These are phyloP conservation scores for Exophiala calicioides DNA, from an alignment of 2,329 filamentous ascomycete genomes.

Conservation along the genomic window DNA sequence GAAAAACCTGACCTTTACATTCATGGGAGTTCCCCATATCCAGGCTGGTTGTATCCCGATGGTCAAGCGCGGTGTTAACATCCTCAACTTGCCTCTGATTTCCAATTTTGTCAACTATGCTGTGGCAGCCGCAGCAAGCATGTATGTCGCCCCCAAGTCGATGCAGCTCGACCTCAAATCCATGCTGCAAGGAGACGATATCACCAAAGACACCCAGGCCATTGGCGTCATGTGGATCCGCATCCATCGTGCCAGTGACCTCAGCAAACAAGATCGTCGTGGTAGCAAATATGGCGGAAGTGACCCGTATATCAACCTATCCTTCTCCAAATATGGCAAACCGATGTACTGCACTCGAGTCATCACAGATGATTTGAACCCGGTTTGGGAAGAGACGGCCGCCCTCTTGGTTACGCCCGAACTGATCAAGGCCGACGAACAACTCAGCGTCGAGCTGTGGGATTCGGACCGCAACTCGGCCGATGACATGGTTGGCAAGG, in stretches of 20 bases:
- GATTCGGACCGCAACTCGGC: slow-evolving; percentile 90
- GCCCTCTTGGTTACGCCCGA: slow-evolving; percentile 85
- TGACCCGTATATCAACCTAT: slow-evolving; percentile 92
- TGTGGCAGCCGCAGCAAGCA: slow-evolving; percentile 78
- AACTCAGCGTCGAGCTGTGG: slow-evolving; percentile 91
- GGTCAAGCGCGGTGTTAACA: slow-evolving; percentile 85
- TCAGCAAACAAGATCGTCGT: slow-evolving; percentile 87
- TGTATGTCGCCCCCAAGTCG: slow-evolving; percentile 93
- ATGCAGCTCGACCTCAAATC: slow-evolving; percentile 89
- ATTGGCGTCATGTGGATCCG: slow-evolving; percentile 89
- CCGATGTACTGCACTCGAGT: slow-evolving; percentile 97
- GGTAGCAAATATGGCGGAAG: slow-evolving; percentile 84
- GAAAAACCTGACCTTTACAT: slow-evolving; percentile 86
- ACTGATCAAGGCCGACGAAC: slow-evolving; percentile 89
- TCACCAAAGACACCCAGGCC: slow-evolving; percentile 81
- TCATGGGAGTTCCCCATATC: slow-evolving; percentile 92
- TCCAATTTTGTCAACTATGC: slow-evolving; percentile 97
- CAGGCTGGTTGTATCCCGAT: slow-evolving; percentile 88
- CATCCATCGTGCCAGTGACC: slow-evolving; percentile 80
- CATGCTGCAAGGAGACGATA: slow-evolving; percentile 86
- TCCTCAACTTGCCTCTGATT: slow-evolving; percentile 87
- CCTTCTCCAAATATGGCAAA: slow-evolving; percentile 95
- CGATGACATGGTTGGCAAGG: slow-evolving; percentile 92
- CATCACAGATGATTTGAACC: slow-evolving; percentile 91
- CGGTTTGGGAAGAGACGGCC: slow-evolving; percentile 85